A percentile compares a stretch with the other conserved stretches of the same genome.
Conservation (phyloP, 768 basidiomycete genomes). For the Lactarius akahatsu region DNA sequence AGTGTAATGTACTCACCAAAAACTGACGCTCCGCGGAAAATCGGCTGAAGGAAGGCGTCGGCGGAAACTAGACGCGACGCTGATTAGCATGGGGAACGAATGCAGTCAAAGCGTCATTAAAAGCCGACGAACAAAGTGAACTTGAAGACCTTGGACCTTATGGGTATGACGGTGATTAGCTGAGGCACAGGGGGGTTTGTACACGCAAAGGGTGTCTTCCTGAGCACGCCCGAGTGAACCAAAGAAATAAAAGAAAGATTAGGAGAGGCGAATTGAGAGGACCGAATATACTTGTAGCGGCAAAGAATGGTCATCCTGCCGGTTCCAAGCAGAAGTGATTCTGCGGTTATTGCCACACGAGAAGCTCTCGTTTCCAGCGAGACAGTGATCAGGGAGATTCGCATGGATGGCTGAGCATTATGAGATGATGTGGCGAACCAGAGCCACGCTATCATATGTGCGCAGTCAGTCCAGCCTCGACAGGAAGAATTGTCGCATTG, state of each 20-base stretch:
- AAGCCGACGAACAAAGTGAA: too few relatives aligned
- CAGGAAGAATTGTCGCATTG: not conserved
- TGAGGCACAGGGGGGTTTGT: not conserved
- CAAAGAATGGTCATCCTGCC: not conserved
- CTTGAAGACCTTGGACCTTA: too few relatives aligned
- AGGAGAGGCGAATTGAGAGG: not conserved
- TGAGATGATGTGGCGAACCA: not conserved
- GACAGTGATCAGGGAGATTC: not conserved
- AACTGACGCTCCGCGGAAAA: not conserved
- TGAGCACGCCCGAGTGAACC: not conserved
- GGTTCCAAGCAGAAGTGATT: not conserved
- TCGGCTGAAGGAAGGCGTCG: not conserved
- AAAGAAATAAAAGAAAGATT: not conserved
- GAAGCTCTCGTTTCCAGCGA: not conserved
- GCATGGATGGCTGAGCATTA: not conserved
- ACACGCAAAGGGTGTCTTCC: not conserved
- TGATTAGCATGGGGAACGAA: not conserved
- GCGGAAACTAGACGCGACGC: too few relatives aligned
- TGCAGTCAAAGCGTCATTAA: not conserved
- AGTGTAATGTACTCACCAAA: not conserved
- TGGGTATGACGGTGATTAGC: too few relatives aligned
- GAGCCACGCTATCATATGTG: not conserved
- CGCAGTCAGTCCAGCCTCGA: too few relatives aligned
- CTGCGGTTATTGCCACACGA: not conserved
- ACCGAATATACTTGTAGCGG: not conserved